These are phyloP conservation scores for Hirsutella minnesotensis DNA, from an alignment of 2,329 filamentous ascomycete genomes.

Conservation along the genomic window DNA sequence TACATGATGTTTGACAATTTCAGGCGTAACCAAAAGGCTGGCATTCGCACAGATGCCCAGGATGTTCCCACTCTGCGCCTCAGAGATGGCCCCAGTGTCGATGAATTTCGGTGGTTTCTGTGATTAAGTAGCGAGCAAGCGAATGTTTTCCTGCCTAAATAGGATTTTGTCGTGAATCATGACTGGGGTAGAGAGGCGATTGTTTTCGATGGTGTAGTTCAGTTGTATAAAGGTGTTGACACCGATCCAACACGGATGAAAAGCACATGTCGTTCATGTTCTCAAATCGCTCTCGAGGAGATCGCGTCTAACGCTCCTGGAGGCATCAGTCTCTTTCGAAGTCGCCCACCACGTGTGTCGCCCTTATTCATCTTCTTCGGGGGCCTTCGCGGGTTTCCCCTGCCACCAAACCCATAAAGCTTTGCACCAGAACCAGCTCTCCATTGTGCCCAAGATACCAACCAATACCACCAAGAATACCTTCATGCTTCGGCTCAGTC, in stretches of 20 bases:
- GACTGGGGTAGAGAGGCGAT: too few relatives aligned
- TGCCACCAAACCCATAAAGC: constrained; percentile 17
- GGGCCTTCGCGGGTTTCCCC: neutral
- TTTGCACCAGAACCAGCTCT: constrained; percentile 20
- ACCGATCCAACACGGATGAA: too few relatives aligned
- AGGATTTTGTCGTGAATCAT: too few relatives aligned
- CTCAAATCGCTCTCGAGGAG: too few relatives aligned
- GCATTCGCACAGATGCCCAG: constrained; percentile 29
- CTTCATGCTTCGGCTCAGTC: constrained; percentile 16
- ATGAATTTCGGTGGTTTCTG: constrained; percentile 40
- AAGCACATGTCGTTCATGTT: too few relatives aligned
- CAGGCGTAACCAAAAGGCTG: constrained; percentile 39
- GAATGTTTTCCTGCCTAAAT: too few relatives aligned
- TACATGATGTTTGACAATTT: constrained; percentile 49
- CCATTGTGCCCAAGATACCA: constrained; percentile 18
- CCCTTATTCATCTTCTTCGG: neutral
- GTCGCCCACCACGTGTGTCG: neutral
- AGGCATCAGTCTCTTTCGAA: too few relatives aligned
- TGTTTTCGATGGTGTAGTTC: too few relatives aligned
- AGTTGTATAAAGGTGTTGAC: too few relatives aligned
- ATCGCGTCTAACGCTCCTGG: too few relatives aligned
- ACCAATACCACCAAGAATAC: constrained; percentile 13
- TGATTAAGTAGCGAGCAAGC: constrained; percentile 12
- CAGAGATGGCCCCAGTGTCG: constrained; percentile 32
- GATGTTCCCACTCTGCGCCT: constrained; percentile 39